Conservation (phyloP, 106 monocot species). For the Platanthera zijinensis region DNA sequence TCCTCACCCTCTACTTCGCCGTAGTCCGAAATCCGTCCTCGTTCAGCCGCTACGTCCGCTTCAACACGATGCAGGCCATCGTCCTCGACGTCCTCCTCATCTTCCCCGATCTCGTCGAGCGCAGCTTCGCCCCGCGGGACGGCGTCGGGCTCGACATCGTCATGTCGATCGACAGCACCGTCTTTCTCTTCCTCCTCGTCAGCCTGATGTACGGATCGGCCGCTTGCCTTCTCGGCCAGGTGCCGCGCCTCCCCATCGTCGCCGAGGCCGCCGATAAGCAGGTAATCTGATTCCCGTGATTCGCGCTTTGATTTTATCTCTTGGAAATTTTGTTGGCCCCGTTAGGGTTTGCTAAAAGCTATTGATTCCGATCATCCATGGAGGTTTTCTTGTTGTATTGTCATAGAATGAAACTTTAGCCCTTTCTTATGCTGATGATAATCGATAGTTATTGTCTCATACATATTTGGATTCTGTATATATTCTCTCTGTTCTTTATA, state of each 20-base stretch:
- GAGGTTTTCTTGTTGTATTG: not conserved
- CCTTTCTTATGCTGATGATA: not conserved
- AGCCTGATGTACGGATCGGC: slow-evolving; percentile 65
- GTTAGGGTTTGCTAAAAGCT: not conserved
- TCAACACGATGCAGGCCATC: slow-evolving; percentile 99
- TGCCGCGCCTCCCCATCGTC: slow-evolving; percentile 75
- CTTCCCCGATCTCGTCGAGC: slow-evolving; percentile 83
- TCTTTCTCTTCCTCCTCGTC: slow-evolving; percentile 71
- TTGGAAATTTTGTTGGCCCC: not conserved
- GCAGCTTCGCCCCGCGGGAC: slow-evolving; percentile 30
- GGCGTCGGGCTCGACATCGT: slow-evolving; percentile 63
- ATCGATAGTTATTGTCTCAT: not conserved
- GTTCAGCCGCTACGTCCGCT: slow-evolving; percentile 88
- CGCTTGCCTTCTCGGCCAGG: slow-evolving; percentile 58
- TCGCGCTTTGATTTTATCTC: not conserved
- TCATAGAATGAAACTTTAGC: not conserved
- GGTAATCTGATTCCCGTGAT: slow-evolving; percentile 45
- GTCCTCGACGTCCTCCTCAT: slow-evolving; percentile 89
- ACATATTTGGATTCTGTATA: not conserved
- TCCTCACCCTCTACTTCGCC: slow-evolving; percentile 88
- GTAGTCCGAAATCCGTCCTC: slow-evolving; percentile 68
- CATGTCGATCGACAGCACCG: slow-evolving; percentile 77
- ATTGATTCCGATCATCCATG: not conserved
- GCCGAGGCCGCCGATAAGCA: slow-evolving; percentile 91
- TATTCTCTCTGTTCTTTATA: not conserved